These are phyloP conservation scores for Penicillium sp. DNA, from an alignment of 2,329 filamentous ascomycete species.

Conservation along the genomic window DNA sequence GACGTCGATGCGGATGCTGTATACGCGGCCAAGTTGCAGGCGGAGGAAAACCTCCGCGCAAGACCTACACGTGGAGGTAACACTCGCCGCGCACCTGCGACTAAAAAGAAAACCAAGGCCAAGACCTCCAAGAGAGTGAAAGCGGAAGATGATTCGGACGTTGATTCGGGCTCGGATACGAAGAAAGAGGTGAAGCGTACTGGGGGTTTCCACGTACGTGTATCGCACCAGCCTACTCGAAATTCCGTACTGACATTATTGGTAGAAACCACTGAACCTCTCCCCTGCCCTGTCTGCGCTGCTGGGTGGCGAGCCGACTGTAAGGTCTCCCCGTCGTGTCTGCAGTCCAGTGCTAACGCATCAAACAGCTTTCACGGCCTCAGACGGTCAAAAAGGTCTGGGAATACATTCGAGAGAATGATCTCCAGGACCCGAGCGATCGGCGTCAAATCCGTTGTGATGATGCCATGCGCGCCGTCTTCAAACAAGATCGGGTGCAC, in stretches of 20 bases:
- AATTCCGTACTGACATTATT: neutral
- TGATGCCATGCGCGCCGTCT: conserved; percentile 82
- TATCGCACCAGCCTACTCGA: neutral
- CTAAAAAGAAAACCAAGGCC: conserved; percentile 58
- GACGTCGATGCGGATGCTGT: conserved; percentile 75
- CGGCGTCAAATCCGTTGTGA: conserved; percentile 92
- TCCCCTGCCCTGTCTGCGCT: conserved; percentile 43
- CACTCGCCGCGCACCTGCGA: conserved; percentile 51
- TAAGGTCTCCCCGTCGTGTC: conserved; percentile 24
- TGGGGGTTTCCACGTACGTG: conserved; percentile 75
- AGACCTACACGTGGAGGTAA: conserved; percentile 71
- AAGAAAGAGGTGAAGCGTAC: conserved; percentile 66
- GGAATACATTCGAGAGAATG: conserved; percentile 84
- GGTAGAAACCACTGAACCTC: conserved; percentile 44
- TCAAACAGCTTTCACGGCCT: conserved; percentile 70
- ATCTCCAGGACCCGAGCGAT: conserved; percentile 84
- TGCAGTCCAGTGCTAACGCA: conserved; percentile 17
- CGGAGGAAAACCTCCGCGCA: conserved; percentile 75
- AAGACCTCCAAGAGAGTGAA: conserved; percentile 63
- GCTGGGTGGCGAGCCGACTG: conserved; percentile 41
- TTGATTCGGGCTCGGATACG: conserved; percentile 56
- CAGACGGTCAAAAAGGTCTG: conserved; percentile 96
- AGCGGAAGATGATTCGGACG: conserved; percentile 72
- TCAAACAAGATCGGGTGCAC: conserved; percentile 83
- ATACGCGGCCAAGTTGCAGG: conserved; percentile 80